These are phyloP conservation scores for Sideroxylon spinosum DNA, from an alignment of 179 eudicot genomes.

Conservation along the genomic window DNA sequence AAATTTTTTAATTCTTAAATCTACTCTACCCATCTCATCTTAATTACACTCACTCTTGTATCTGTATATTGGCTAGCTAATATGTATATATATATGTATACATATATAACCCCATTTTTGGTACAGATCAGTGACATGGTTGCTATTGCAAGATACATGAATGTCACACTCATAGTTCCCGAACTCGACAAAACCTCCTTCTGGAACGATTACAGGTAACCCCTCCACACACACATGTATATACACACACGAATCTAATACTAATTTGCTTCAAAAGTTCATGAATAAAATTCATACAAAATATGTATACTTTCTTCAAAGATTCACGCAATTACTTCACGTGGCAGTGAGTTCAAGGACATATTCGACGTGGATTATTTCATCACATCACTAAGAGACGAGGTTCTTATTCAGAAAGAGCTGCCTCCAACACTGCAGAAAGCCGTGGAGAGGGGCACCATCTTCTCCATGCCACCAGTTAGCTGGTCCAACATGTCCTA, in stretches of 20 bases:
- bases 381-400: conserved; percentile 29
- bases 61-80: neutral
- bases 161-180: conserved; percentile 37
- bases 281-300: no score
- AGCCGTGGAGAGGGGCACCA: conserved; percentile 18
- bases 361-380: conserved; percentile 36
- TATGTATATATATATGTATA: neutral
- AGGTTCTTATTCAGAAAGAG: conserved; percentile 28
- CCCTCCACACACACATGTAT: neutral
- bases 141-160: conserved; percentile 36
- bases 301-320: no score
- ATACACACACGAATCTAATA: no score
- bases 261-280: neutral
- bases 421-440: conserved; percentile 25
- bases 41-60: neutral
- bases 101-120: neutral
- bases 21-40: no score
- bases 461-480: conserved; percentile 33
- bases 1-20: no score
- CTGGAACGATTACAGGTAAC: conserved; percentile 37
- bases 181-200: conserved; percentile 37
- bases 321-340: neutral
- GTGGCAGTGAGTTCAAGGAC: conserved; percentile 31
- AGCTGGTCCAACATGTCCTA: conserved; percentile 40
- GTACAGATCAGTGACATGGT: conserved; percentile 42